Conservation (phyloP, 805 yeast species). For the Saccharomycopsis sp. region DNA sequence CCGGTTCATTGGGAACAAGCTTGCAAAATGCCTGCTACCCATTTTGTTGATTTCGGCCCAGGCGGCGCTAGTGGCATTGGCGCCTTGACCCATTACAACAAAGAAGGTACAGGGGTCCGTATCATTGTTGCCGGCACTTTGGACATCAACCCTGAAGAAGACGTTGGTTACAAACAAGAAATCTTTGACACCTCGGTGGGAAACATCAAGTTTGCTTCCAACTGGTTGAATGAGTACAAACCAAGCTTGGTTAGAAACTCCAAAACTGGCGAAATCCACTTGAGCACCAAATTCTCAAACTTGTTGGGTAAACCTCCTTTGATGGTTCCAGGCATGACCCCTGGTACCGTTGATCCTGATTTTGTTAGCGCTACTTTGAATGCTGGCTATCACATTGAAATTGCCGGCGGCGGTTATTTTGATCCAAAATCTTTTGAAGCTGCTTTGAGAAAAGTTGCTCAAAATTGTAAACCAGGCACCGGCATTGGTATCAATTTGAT, state of each 20-base stretch:
- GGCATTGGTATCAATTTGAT: constrained; percentile 89
- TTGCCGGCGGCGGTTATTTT: constrained; percentile 99
- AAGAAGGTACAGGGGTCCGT: constrained; percentile 97
- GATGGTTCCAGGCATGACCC: constrained; percentile 99
- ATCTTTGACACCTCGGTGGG: constrained; percentile 61
- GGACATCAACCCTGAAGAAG: constrained; percentile 65
- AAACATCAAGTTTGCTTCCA: constrained; percentile 70
- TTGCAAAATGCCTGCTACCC: constrained; percentile 59
- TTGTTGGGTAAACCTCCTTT: constrained; percentile 91
- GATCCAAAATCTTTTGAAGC: constrained; percentile 55
- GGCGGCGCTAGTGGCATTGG: constrained; percentile 98
- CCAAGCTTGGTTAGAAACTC: constrained; percentile 76
- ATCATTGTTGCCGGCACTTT: constrained; percentile 88
- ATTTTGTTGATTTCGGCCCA: constrained; percentile 94
- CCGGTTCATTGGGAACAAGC: constrained; percentile 95
- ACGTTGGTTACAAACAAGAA: constrained; percentile 94
- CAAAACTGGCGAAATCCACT: constrained; percentile 61
- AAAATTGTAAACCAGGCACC: constrained; percentile 67
- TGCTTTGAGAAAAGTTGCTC: constrained; percentile 70
- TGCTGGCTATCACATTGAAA: constrained; percentile 95
- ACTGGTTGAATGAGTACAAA: constrained; percentile 84
- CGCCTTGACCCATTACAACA: constrained; percentile 90
- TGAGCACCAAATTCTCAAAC: constrained; percentile 90
- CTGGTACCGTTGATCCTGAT: constrained; percentile 90
- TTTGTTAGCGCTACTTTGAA: constrained; percentile 90